Base-by-base conservation (phyloP, 169 alveolate genomes). In the Neospora caninum region DNA sequence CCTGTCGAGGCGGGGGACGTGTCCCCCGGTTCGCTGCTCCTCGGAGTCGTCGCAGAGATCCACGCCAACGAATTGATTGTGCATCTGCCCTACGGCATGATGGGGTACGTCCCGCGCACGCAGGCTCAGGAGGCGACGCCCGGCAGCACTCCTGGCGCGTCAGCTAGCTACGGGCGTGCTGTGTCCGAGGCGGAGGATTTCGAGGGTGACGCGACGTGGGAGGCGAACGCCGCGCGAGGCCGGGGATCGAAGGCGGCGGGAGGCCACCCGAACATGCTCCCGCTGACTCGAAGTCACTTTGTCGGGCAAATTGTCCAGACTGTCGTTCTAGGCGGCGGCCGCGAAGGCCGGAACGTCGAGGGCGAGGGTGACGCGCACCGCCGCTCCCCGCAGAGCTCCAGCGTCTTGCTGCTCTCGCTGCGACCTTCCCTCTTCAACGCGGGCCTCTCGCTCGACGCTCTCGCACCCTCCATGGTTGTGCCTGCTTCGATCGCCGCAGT, bases 341-440 rank as follows among this genome's bases (percentile, higher is more conserved):
- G 67, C 34, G 67, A 36, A 36, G 69, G 64, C 69, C 29, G 67
- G 34, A 36, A 18, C 16, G 64, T 2, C 67, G n/a, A 43, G 39
- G 89, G 64, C 38, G 89, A 36, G 69, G 4, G 34, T 53, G 64
- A 7, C n/a, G 18, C 27, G 18, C 64, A 18, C 7, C 73, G 73
- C 25, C 83, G 42, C 0, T 16, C 1, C 83, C 18, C 45, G 42
- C 83, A 70, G 83, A 70, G 18, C 39, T 34, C 45, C 42, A 70
- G 83, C 39, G 83, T 70, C 31, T 39, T 84, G 31, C 54, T 45
- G 6, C 78, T 84, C 38, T 84, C 91, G 18, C 91, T 84, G 41
- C 91, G 91, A 4, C 91, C 91, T 16, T 84, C 91, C 34, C 41
- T 84, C 53, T 84, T 42, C 91, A 84, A 84, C 43, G 91, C 91